Conservation (phyloP, 179 eudicot genomes). For the Nepenthes alata region DNA sequence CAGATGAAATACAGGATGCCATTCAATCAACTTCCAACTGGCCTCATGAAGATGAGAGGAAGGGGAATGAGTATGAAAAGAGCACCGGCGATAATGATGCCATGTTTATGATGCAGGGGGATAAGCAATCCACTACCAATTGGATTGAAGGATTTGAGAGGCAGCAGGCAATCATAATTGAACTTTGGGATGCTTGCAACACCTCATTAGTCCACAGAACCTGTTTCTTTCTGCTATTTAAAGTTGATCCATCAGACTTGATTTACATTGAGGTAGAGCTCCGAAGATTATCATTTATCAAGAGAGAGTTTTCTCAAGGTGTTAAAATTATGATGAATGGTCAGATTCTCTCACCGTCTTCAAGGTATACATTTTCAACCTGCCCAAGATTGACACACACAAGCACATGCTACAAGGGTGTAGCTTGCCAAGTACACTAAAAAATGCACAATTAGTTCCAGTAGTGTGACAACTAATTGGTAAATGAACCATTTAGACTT, state of each 20-base stretch:
- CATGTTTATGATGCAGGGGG: constrained; percentile 16
- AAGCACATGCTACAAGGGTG: not conserved
- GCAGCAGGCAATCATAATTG: constrained; percentile 39
- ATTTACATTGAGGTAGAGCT: constrained; percentile 81
- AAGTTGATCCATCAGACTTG: constrained; percentile 75
- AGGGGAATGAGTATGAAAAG: constrained; percentile 8
- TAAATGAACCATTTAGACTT: not conserved
- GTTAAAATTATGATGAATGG: constrained; percentile 50
- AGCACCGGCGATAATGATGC: constrained; percentile 12
- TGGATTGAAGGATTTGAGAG: constrained; percentile 53
- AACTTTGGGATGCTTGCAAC: constrained; percentile 74
- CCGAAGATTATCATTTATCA: constrained; percentile 62
- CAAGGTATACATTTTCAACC: constrained; percentile 35
- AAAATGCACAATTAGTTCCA: not conserved
- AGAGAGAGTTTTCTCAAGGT: constrained; percentile 43
- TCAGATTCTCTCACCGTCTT: constrained; percentile 40
- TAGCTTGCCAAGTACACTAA: too few relatives aligned
- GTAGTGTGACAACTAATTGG: not conserved
- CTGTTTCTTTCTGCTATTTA: constrained; percentile 64
- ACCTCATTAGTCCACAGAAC: constrained; percentile 70
- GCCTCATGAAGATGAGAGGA: constrained; percentile 45
- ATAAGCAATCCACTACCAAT: constrained; percentile 18
- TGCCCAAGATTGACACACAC: not conserved
- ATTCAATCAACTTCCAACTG: constrained; percentile 25
- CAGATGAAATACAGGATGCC: constrained; percentile 17